Conservation (phyloP, 2,329 filamentous ascomycete genomes). For the Cladophialophora exuberans region DNA sequence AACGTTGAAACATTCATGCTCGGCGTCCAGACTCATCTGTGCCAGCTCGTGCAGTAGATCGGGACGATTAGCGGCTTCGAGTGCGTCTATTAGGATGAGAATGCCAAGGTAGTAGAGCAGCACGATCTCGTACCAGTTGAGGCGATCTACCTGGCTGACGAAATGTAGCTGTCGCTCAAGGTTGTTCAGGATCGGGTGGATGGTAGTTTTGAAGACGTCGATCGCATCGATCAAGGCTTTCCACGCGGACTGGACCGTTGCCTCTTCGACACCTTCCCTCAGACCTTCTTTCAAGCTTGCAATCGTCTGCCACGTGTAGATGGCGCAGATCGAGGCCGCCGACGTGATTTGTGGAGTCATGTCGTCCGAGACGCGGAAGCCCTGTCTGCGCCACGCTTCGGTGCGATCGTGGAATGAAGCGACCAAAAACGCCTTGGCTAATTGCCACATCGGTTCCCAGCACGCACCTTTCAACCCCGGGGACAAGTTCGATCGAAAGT, state of each 20-base stretch:
- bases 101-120: slow-evolving; percentile 37
- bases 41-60: slow-evolving; percentile 33
- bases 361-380: slow-evolving; percentile 34
- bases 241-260: slow-evolving; percentile 33
- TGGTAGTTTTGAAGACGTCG: slow-evolving; percentile 35
- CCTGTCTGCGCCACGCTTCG: slow-evolving; percentile 32
- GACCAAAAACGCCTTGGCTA: slow-evolving; percentile 33
- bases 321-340: slow-evolving; percentile 34
- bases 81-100: slow-evolving; percentile 34
- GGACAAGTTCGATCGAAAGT: slow-evolving; percentile 43
- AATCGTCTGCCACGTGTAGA: slow-evolving; percentile 36
- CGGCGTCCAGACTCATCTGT: slow-evolving; percentile 29
- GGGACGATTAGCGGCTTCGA: slow-evolving; percentile 32
- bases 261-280: slow-evolving; percentile 37
- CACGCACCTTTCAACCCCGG: slow-evolving; percentile 40
- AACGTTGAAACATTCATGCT: slow-evolving; percentile 34
- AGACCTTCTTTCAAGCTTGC: slow-evolving; percentile 38
- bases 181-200: slow-evolving; percentile 31
- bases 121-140: slow-evolving; percentile 37
- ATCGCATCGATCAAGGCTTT: slow-evolving; percentile 34
- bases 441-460: slow-evolving; percentile 34
- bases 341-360: slow-evolving; percentile 36
- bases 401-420: slow-evolving; percentile 33
- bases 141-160: slow-evolving; percentile 34
- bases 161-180: slow-evolving; percentile 38